Conservation (phyloP, 108 stramenopile genomes). For the Fragilaria crotonensis region DNA sequence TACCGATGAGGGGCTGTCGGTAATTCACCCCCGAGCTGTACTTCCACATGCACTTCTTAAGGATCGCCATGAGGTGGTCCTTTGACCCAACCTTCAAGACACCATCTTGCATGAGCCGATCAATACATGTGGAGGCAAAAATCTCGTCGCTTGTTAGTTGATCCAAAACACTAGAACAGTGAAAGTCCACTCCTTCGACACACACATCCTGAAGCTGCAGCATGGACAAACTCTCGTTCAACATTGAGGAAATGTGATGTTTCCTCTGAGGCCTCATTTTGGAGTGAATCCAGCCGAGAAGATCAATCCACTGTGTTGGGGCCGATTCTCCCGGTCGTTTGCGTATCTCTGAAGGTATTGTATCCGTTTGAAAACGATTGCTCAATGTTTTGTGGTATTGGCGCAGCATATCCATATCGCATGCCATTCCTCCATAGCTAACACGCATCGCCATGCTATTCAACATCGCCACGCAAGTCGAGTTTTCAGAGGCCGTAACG, state of each 20-base stretch:
- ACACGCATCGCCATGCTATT: conserved; percentile 63
- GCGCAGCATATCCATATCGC: conserved; percentile 67
- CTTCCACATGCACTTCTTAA: conserved; percentile 69
- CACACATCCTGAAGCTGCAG: conserved; percentile 44
- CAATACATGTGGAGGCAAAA: conserved; percentile 11
- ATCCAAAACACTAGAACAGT: conserved; percentile 69
- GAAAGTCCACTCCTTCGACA: conserved; percentile 73
- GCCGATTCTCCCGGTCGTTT: background rate
- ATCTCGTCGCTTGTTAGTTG: conserved; percentile 19
- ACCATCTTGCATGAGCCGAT: background rate
- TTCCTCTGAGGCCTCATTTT: conserved; percentile 18
- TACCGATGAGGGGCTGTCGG: conserved; percentile 21
- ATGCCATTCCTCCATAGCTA: conserved; percentile 75
- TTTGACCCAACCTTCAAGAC: conserved; percentile 9
- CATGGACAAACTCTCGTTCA: conserved; percentile 13
- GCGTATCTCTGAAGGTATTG: conserved; percentile 2
- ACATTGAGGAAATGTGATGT: conserved; percentile 15
- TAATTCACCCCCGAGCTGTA: conserved; percentile 70
- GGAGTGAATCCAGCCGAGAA: conserved; percentile 32
- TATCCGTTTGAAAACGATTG: conserved; percentile 32
- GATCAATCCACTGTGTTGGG: conserved; percentile 23
- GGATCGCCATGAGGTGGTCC: conserved; percentile 18
- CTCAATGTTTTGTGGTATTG: conserved; percentile 43
- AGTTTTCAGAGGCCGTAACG: background rate
- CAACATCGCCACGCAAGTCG: conserved; percentile 13